Conservation (phyloP, 768 basidiomycete species). For the Phlebiopsis gigantea region DNA sequence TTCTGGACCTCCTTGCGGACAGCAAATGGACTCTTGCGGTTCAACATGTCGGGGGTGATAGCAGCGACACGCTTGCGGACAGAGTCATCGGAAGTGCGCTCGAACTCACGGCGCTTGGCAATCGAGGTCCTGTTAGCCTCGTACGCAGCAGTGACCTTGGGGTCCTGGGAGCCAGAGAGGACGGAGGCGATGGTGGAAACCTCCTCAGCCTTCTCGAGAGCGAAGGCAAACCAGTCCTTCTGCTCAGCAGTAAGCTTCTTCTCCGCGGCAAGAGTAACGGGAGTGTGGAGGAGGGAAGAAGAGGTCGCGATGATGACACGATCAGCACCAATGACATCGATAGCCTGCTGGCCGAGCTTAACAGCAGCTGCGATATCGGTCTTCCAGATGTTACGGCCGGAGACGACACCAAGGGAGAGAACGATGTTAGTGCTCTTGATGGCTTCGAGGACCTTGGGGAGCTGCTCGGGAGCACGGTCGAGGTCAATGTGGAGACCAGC, state of each 20-base stretch:
- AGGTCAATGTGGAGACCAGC: slow-evolving; percentile 95
- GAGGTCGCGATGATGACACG: slow-evolving; percentile 94
- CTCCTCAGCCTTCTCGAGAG: slow-evolving; percentile 91
- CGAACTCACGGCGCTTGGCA: slow-evolving; percentile 90
- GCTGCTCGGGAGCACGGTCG: slow-evolving; percentile 87
- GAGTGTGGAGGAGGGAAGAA: slow-evolving; percentile 97
- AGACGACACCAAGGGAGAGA: slow-evolving; percentile 93
- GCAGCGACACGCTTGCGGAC: slow-evolving; percentile 94
- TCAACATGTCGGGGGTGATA: slow-evolving; percentile 80
- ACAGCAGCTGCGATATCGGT: slow-evolving; percentile 83
- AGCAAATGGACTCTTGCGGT: slow-evolving; percentile 87
- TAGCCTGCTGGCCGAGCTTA: slow-evolving; percentile 77
- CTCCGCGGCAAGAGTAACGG: slow-evolving; percentile 92
- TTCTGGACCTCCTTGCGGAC: slow-evolving; percentile 84
- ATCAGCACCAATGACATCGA: slow-evolving; percentile 75
- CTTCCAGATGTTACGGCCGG: slow-evolving; percentile 99
- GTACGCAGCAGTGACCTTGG: slow-evolving; percentile 62
- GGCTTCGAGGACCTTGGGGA: slow-evolving; percentile 75
- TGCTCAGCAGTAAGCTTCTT: slow-evolving; percentile 83
- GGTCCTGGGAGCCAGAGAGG: slow-evolving; percentile 80
- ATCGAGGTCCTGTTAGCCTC: slow-evolving; percentile 91
- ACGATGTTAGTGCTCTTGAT: slow-evolving; percentile 76
- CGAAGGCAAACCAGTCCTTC: slow-evolving; percentile 98
- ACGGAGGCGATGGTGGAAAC: slow-evolving; percentile 83
- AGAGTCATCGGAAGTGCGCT: slow-evolving; percentile 86